These are phyloP conservation scores for Cutaneotrichosporon sp. DNA, from an alignment of 1,284 basidiomycete genomes.

Conservation along the genomic window DNA sequence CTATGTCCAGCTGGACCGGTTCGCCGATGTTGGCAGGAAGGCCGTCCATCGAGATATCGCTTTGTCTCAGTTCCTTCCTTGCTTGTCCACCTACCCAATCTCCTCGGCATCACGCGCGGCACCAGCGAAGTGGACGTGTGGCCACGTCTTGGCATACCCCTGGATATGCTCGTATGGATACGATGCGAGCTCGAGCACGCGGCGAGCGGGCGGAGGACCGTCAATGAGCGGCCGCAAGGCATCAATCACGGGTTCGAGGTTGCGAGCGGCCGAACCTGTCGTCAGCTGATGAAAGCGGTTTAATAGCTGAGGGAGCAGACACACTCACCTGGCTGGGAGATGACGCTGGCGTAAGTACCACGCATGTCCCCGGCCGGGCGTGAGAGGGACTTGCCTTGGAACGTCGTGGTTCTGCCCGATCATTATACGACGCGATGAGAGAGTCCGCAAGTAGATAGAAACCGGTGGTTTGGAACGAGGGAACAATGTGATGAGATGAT, in stretches of 20 bases:
- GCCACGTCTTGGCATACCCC: constrained; percentile 23
- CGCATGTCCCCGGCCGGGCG: no score
- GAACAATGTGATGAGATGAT: no score
- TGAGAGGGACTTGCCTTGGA: no score
- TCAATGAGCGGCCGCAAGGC: constrained; percentile 24
- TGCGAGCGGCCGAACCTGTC: constrained; percentile 27
- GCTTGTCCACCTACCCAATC: constrained; percentile 14
- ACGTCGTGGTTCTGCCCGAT: no score
- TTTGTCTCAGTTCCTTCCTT: no score
- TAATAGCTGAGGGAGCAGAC: no score
- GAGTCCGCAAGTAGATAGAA: no score
- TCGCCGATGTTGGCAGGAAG: constrained; percentile 16
- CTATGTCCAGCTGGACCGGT: constrained; percentile 22
- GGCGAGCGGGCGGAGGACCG: not conserved
- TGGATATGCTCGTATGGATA: constrained; percentile 33
- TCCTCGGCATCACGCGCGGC: constrained; percentile 26
- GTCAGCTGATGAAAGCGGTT: no score
- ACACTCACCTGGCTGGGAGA: constrained; percentile 24
- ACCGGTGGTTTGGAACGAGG: no score
- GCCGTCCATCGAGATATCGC: not conserved
- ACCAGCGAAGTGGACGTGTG: constrained; percentile 27
- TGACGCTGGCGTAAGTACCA: constrained; percentile 34
- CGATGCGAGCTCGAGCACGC: constrained; percentile 33
- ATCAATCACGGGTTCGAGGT: constrained; percentile 26
- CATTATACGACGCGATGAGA: no score